These are phyloP conservation scores for Friedmanniomyces simplex DNA, from an alignment of 495 filamentous ascomycete species.

Conservation along the genomic window DNA sequence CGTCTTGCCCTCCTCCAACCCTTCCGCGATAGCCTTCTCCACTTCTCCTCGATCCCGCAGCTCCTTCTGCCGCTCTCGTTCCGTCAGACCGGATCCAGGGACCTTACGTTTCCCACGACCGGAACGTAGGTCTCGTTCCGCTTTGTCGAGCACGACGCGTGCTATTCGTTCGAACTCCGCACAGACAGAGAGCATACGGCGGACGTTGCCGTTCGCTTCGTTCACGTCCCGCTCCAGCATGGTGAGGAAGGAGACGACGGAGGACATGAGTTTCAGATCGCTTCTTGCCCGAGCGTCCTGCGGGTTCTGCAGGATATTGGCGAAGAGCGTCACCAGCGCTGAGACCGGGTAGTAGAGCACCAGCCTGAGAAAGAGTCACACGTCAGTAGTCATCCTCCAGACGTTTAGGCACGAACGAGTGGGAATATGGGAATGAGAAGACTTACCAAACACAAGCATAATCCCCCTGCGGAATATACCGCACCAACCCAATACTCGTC, in stretches of 20 bases:
- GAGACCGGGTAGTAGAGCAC: constrained; percentile 97
- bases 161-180: constrained; percentile 93
- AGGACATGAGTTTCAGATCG: constrained; percentile 81
- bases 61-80: constrained; percentile 23
- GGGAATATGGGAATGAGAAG: background rate
- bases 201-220: constrained; percentile 73
- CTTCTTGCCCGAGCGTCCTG: constrained; percentile 77
- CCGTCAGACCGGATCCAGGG: constrained; percentile 39
- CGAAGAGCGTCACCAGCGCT: constrained; percentile 88
- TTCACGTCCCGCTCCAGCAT: constrained; percentile 66
- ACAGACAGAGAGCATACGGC: constrained; percentile 86
- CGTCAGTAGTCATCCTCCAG: background rate
- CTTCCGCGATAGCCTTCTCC: constrained; percentile 3
- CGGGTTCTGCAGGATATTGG: constrained; percentile 94
- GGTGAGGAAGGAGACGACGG: constrained; percentile 82
- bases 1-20: constrained; percentile 15
- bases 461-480: constrained; percentile 92
- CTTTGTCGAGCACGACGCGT: constrained; percentile 79
- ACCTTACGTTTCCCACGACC: constrained; percentile 72
- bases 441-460: constrained; percentile 91
- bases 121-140: constrained; percentile 62
- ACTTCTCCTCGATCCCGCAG: constrained; percentile 2
- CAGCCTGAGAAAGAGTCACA: constrained; percentile 47
- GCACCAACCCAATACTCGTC: constrained; percentile 85
- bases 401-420: too few species aligned